Evolutionary conservation across 2,329 filamentous ascomycete species (phyloP).

Genomic region (Hymenoscyphus scutula): DNA sequence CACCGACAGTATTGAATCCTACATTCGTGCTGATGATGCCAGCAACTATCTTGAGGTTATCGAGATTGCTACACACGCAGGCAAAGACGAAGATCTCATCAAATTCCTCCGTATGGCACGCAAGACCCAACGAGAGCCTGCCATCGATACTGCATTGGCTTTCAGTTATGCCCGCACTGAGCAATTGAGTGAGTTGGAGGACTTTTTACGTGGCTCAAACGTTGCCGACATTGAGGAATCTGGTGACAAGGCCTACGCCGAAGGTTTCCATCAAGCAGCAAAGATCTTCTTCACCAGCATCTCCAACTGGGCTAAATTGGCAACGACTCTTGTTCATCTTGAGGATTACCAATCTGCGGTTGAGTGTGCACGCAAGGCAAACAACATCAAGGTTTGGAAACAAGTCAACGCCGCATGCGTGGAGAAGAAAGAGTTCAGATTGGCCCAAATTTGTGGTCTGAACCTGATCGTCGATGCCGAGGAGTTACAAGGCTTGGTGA

Average conservation of each 20-base stretch:
- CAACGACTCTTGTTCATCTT: slow-evolving; percentile 95
- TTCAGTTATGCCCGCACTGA: slow-evolving; percentile 92
- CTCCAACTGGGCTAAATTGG: slow-evolving; percentile 99
- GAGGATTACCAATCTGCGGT: slow-evolving; percentile 97
- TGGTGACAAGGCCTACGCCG: slow-evolving; percentile 95
- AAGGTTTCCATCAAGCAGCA: slow-evolving; percentile 90
- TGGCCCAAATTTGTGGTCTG: slow-evolving; percentile 97
- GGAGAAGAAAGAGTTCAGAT: slow-evolving; percentile 96
- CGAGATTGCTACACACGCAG: slow-evolving; percentile 89
- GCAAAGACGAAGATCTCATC: slow-evolving; percentile 96
- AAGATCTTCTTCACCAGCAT: slow-evolving; percentile 99
- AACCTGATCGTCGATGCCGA: slow-evolving; percentile 98
- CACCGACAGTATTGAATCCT: slow-evolving; percentile 90
- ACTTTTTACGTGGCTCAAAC: slow-evolving; percentile 90
- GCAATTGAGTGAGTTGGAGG: slow-evolving; percentile 88
- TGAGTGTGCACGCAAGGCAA: slow-evolving; percentile 96
- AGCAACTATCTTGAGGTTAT: slow-evolving; percentile 95
- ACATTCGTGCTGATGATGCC: slow-evolving; percentile 91
- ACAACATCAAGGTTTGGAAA: slow-evolving; percentile 99
- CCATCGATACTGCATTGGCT: slow-evolving; percentile 89
- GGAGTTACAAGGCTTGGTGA: slow-evolving; percentile 86
- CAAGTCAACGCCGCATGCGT: slow-evolving; percentile 97
- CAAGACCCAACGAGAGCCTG: slow-evolving; percentile 90
- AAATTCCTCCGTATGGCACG: slow-evolving; percentile 96
- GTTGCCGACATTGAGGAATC: slow-evolving; percentile 95